Base-by-base conservation (phyloP, 176 grass and related monocot genomes). In the Dendrocalamus sinicus region DNA sequence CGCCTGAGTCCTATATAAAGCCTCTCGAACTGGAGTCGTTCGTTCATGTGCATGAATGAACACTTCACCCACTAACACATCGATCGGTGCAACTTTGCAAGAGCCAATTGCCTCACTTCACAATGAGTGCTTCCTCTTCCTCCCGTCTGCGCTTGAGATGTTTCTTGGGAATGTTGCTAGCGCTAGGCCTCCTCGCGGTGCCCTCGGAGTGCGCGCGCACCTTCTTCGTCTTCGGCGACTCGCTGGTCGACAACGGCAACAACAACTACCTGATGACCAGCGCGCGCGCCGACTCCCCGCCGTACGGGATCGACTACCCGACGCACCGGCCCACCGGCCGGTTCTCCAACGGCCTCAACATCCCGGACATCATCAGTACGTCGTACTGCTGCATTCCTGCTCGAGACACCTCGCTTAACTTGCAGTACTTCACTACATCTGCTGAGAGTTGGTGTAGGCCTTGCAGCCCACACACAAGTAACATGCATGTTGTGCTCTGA, bases 141-240 rank as follows among this genome's bases (percentile, higher is more conserved):
- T 44, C 6, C 11, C 9, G 5, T 2, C 3, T 12, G 7, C 14
- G 45, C 3, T 3, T 52, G n/a, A 9, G 51, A 19, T 22, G 39
- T 12, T 28, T 19, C 5, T 0, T 67, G 66, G 73, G 67, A 26
- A 30, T 35, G 58, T 44, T 7, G 22, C 12, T 72, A 19, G 46
- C 47, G 12, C 26, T 59, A 2, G 8, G 4, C 12, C 12, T 65
- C 47, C 37, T 74, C 2, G 61, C 69, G 69, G 4, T 44, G 83
- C 77, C 84, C 66, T 44, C 87, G 3, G 83, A 78, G 78, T 76
- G 85, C 71, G 93, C 93, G 22, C 93, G 96, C 60, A 86, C 96
- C 52, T 95, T 98, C 93, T 95, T 86, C 78, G 86, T 98, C 23
- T 98, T 98, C 83, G 96, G 96, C 57, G 96, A 98, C 86, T 98